A percentile compares a stretch with the other conserved stretches of the same genome.
phyloP scores from a whole-genome alignment of 306 rosid genomes.

The Citrullus amarus region DNA sequence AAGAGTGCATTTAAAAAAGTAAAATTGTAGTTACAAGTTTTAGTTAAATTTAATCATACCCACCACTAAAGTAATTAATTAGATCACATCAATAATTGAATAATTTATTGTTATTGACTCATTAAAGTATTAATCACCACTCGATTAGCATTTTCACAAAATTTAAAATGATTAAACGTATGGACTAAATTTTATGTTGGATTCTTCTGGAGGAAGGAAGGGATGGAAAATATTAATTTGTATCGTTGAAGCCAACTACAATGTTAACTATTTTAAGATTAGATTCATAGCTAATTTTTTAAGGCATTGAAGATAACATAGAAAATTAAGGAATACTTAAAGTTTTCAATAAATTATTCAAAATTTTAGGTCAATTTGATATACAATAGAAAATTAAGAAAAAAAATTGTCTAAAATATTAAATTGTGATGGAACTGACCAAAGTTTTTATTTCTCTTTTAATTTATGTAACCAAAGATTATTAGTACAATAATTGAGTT shows the following conservation, averaged over 20 bases:
- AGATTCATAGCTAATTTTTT: not conserved
- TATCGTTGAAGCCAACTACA: not conserved
- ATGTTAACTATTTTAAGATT: not conserved
- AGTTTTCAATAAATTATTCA: not conserved
- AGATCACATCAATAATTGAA: not conserved
- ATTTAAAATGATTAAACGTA: not conserved
- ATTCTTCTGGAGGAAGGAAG: not conserved
- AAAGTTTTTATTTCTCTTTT: too few species aligned
- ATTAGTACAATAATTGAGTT: not conserved
- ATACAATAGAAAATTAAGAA: not conserved
- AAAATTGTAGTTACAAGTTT: not conserved
- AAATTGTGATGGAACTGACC: not conserved
- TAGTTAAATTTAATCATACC: not conserved
- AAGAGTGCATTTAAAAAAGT: too few species aligned
- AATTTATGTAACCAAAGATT: not conserved
- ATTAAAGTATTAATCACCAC: not conserved
- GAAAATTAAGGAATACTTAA: not conserved
- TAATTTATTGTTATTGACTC: not conserved
- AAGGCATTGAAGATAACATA: not conserved
- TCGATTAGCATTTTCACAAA: not conserved
- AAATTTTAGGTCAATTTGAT: not conserved
- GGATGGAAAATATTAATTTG: not conserved
- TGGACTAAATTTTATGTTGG: not conserved
- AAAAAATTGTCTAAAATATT: too few species aligned
- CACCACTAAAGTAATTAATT: not conserved